These are phyloP conservation scores for Solanum pinnatisectum DNA, from an alignment of 257 asterid genomes.

Conservation along the genomic window DNA sequence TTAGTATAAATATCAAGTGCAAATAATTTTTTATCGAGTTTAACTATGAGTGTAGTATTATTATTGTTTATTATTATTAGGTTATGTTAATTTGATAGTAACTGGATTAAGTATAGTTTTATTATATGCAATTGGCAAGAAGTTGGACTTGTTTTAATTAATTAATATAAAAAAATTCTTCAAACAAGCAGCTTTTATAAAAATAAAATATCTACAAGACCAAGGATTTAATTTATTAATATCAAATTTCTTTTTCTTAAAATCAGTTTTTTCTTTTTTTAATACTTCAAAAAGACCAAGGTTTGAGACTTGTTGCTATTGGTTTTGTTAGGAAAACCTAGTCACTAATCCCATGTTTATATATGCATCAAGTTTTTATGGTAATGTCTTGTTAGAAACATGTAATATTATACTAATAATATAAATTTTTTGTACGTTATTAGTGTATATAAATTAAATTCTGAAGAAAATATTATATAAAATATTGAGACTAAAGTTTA, in stretches of 20 bases:
- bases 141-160: not conserved
- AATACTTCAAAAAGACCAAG: not conserved
- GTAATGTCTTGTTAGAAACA: no score
- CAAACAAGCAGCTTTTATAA: not conserved
- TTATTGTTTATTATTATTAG: not conserved
- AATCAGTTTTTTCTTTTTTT: no score
- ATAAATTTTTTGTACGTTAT: no score
- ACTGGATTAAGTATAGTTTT: not conserved
- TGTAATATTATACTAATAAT: no score
- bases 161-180: not conserved
- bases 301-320: not conserved
- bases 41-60: not conserved
- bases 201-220: not conserved
- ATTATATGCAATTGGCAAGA: not conserved
- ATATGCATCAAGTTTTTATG: no score
- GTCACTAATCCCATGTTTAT: no score
- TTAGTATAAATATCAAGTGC: not conserved
- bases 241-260: not conserved
- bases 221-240: not conserved
- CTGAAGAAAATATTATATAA: no score
- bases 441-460: no score
- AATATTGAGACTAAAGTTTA: no score
- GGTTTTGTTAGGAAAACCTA: no score
- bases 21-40: no score
- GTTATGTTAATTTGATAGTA: not conserved